These are phyloP conservation scores for Epichloe sylvatica DNA, from an alignment of 2,329 filamentous ascomycete genomes.

Conservation along the genomic window DNA sequence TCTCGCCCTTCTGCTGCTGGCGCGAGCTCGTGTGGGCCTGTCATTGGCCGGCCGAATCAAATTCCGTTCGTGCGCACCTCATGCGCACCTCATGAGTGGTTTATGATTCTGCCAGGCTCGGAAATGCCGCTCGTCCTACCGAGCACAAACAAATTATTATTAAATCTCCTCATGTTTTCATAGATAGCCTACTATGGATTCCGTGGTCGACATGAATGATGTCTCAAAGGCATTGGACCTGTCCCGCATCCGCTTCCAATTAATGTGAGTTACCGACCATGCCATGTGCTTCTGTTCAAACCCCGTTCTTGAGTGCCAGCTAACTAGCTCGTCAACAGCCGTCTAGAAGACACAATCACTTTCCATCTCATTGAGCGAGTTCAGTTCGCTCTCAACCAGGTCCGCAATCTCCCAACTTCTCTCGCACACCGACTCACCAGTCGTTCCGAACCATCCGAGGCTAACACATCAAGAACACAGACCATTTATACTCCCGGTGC, in stretches of 20 bases:
- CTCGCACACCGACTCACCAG: neutral
- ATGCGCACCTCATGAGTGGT: too few species aligned
- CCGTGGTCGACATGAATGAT: conserved; percentile 77
- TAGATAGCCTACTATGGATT: conserved; percentile 54
- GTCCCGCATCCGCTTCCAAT: conserved; percentile 79
- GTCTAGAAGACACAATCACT: conserved; percentile 92
- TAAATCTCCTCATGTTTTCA: too few species aligned
- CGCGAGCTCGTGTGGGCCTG: too few species aligned
- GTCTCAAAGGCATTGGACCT: conserved; percentile 76
- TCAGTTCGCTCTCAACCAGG: conserved; percentile 81
- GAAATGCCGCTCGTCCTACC: neutral
- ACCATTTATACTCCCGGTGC: conserved; percentile 74
- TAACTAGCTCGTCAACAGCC: conserved; percentile 38
- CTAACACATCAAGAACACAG: conserved; percentile 12
- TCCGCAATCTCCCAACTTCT: conserved; percentile 8
- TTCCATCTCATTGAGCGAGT: conserved; percentile 94
- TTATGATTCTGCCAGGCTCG: neutral
- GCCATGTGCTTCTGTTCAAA: neutral
- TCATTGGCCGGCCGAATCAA: neutral
- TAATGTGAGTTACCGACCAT: conserved; percentile 50
- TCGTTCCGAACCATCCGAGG: neutral
- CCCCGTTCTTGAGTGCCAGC: neutral
- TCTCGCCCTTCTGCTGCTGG: neutral
- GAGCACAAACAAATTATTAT: neutral
- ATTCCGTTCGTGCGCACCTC: too few species aligned